A percentile compares a stretch with the other conserved stretches of the same genome.
These are phyloP conservation scores for Elsinoe fawcettii DNA, from an alignment of 2,329 filamentous ascomycete species.

Conservation along the genomic window DNA sequence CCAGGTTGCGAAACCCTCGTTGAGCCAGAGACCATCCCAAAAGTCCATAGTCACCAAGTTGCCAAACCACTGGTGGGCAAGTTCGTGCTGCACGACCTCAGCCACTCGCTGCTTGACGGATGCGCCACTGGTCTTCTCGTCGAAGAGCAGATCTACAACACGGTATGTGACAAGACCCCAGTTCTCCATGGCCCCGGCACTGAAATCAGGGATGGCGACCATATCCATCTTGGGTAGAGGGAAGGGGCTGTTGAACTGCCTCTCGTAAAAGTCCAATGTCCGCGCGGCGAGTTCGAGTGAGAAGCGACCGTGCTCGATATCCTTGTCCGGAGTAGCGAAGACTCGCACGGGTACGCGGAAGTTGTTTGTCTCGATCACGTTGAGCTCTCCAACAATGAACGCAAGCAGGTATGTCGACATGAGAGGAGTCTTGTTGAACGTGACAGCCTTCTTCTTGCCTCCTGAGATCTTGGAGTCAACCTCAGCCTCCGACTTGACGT, in stretches of 20 bases:
- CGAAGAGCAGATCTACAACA: conserved; percentile 80
- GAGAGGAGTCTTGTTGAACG: conserved; percentile 81
- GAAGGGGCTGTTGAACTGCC: conserved; percentile 81
- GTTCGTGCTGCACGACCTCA: conserved; percentile 91
- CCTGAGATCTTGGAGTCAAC: conserved; percentile 56
- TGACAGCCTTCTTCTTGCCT: conserved; percentile 71
- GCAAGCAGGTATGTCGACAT: conserved; percentile 97
- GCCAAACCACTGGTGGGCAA: conserved; percentile 97
- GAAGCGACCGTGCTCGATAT: conserved; percentile 87
- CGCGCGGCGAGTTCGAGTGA: conserved; percentile 81
- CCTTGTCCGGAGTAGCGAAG: conserved; percentile 82
- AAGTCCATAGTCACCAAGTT: conserved; percentile 95
- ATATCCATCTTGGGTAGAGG: conserved; percentile 93
- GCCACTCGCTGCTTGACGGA: conserved; percentile 87
- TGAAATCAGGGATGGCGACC: conserved; percentile 93
- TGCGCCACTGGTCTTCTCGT: conserved; percentile 85
- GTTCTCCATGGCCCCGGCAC: conserved; percentile 95
- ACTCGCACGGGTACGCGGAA: conserved; percentile 90
- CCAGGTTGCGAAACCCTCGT: conserved; percentile 86
- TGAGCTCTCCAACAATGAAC: conserved; percentile 88
- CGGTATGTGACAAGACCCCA: conserved; percentile 96
- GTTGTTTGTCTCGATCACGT: conserved; percentile 83
- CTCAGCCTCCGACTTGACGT: conserved; percentile 71
- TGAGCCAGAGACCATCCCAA: conserved; percentile 70
- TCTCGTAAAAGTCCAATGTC: conserved; percentile 90